Conservation (phyloP, 2,329 filamentous ascomycete species). For the Rutstroemia sp. region DNA sequence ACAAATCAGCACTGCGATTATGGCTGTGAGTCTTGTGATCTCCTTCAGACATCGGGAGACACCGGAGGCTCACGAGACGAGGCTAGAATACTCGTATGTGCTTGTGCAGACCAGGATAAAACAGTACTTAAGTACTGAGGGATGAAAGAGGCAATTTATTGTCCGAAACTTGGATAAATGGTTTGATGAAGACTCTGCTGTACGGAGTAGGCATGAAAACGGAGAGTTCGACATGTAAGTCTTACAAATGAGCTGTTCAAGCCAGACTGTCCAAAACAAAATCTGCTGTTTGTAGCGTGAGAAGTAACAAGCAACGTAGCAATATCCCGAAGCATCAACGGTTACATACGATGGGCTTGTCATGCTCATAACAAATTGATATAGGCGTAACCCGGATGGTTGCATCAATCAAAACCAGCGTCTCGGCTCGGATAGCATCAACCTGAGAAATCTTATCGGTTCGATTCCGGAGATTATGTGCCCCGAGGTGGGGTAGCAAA, state of each 20-base stretch:
- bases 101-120: not conserved
- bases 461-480: too few species aligned
- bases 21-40: not conserved
- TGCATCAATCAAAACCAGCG: not conserved
- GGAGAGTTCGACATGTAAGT: not conserved
- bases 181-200: not conserved
- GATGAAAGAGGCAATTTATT: not conserved
- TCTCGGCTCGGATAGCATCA: too few species aligned
- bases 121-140: not conserved
- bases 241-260: too few species aligned
- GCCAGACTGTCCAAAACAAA: too few species aligned
- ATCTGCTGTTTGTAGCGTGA: too few species aligned
- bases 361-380: too few species aligned
- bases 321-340: too few species aligned
- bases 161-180: not conserved
- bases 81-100: constrained; percentile 1
- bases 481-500: too few species aligned
- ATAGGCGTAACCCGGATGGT: not conserved
- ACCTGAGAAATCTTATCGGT: too few species aligned
- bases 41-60: not conserved
- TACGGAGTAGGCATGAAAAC: not conserved
- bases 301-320: too few species aligned
- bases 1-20: not conserved
- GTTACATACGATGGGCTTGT: too few species aligned
- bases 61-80: not conserved